Conservation (phyloP, 1,284 basidiomycete species). For the Tylopilus orsonianus region DNA sequence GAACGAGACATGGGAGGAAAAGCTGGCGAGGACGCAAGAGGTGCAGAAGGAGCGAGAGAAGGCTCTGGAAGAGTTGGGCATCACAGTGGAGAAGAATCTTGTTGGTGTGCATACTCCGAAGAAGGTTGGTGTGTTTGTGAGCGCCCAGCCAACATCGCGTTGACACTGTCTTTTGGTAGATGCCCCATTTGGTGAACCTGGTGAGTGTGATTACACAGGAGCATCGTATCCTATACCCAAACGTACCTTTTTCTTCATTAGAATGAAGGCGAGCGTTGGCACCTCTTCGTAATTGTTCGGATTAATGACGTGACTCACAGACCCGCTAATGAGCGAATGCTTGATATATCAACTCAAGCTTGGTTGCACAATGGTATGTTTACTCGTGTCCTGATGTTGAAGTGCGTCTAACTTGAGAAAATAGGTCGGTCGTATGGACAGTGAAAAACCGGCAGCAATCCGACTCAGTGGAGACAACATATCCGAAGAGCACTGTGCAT, state of each 20-base stretch:
- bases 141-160: slow-evolving; percentile 5
- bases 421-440: slow-evolving; percentile 82
- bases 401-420: slow-evolving; percentile 14
- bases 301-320: slow-evolving; percentile 39
- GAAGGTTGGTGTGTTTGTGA: slow-evolving; percentile 52
- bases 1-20: slow-evolving; percentile 99
- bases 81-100: slow-evolving; percentile 94
- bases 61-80: slow-evolving; percentile 95
- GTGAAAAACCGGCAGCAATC: slow-evolving; percentile 80
- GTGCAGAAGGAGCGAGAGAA: slow-evolving; percentile 96
- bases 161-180: slow-evolving; percentile 43
- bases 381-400: slow-evolving; percentile 7
- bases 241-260: slow-evolving; percentile 33
- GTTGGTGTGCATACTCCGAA: slow-evolving; percentile 99
- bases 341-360: slow-evolving; percentile 93
- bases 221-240: slow-evolving; percentile 19
- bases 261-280: slow-evolving; percentile 69
- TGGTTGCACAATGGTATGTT: slow-evolving; percentile 72
- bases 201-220: slow-evolving; percentile 45
- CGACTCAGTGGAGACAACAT: slow-evolving; percentile 93
- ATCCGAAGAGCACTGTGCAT: slow-evolving; percentile 87
- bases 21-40: slow-evolving; percentile 88
- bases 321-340: slow-evolving; percentile 89
- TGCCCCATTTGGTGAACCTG: slow-evolving; percentile 94
- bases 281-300: slow-evolving; percentile 7